Conservation (phyloP, 225 moss, liverwort and hornwort species). For the Takakia lepidozioides region DNA sequence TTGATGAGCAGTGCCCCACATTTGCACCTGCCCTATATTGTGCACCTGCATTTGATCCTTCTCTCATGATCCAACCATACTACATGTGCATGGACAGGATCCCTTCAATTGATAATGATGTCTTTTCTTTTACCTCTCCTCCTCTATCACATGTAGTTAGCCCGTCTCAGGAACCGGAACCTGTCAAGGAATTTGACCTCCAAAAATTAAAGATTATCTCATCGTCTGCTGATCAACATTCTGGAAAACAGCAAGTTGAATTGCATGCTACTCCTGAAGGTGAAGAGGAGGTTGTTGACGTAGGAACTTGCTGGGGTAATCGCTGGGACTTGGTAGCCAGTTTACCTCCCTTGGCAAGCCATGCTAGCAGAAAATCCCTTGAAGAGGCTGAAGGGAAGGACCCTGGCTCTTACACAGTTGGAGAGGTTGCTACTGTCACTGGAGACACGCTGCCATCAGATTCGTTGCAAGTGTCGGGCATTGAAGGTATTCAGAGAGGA, state of each 20-base stretch:
- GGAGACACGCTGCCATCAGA: conserved; percentile 1
- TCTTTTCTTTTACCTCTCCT: conserved; percentile 17
- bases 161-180: conserved; percentile 18
- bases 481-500: neutral
- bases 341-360: conserved; percentile 23
- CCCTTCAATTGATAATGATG: conserved; percentile 16
- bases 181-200: conserved; percentile 32
- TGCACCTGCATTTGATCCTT: conserved; percentile 92
- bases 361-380: conserved; percentile 4
- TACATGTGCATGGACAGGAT: conserved; percentile 15
- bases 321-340: conserved; percentile 38
- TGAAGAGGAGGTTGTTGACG: too few relatives aligned
- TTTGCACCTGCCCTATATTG: conserved; percentile 83
- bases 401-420: conserved; percentile 10
- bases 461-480: too few relatives aligned
- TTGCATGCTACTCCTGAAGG: too few relatives aligned
- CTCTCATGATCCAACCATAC: conserved; percentile 64
- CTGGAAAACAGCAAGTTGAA: too few relatives aligned
- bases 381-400: conserved; percentile 7
- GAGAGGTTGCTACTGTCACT: conserved; percentile 6
- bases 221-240: conserved; percentile 50
- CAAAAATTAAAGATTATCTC: conserved; percentile 45
- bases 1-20: conserved; percentile 69
- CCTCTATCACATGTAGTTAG: conserved; percentile 29
- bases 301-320: conserved; percentile 24